phyloP scores from a whole-genome alignment of 164 flowering plant genomes.

The Pachysandra terminalis region DNA sequence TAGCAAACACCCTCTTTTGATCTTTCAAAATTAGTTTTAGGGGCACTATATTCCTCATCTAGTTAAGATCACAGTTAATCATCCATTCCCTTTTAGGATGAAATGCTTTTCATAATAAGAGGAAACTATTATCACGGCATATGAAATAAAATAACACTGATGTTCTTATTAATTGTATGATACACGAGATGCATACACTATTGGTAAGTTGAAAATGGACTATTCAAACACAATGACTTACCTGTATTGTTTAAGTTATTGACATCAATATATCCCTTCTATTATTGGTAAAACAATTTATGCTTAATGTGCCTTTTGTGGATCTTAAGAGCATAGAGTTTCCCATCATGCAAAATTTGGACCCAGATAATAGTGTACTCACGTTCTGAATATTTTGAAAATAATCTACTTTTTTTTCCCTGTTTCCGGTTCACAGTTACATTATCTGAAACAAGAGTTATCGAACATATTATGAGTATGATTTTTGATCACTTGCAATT shows the following conservation, averaged over 20 bases:
- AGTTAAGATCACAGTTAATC: too few species aligned
- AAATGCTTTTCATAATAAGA: too few species aligned
- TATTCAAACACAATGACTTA: neutral
- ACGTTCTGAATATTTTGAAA: too few species aligned
- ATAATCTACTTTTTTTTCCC: neutral
- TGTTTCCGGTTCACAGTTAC: neutral
- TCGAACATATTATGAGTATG: neutral
- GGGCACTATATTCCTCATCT: too few species aligned
- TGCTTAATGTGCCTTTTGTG: neutral
- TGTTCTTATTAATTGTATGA: too few species aligned
- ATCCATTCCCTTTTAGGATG: too few species aligned
- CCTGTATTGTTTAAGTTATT: too few species aligned
- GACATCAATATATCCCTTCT: too few species aligned
- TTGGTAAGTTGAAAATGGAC: neutral
- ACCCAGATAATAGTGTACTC: neutral
- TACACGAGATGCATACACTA: neutral
- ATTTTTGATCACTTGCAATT: slow-evolving; percentile 13
- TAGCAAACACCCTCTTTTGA: too few species aligned
- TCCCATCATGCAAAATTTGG: neutral
- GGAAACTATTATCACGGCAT: too few species aligned
- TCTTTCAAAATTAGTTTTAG: too few species aligned
- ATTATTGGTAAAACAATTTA: neutral
- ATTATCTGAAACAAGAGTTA: slow-evolving; percentile 6
- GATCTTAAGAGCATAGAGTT: neutral
- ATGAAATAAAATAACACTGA: too few species aligned